Evolutionary conservation across 2,329 filamentous ascomycete genomes (phyloP), one percentile per base, ranked within the genome.

Genomic region (Hypoxylon sp.): DNA sequence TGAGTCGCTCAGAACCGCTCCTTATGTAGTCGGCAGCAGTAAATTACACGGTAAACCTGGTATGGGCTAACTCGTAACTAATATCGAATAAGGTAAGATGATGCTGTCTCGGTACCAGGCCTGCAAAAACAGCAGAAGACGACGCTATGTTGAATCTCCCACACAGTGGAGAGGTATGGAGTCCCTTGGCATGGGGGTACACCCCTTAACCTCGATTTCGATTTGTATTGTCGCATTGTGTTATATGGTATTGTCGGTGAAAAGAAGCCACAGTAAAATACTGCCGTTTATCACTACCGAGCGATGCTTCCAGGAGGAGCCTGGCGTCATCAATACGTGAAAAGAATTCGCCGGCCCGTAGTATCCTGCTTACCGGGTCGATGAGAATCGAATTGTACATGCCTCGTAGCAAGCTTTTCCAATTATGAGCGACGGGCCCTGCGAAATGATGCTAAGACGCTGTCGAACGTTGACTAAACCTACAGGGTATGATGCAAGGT

Each of bases 211-310:
- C 38, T 30, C 33, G 42, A 24, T 50, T 28, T 36, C 52, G 48
- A 60, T 51, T 46, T 46, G 46, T 57, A 33, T 45, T 20, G 16
- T 11, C 45, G 55, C 45, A 12, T 38, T 22, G n/a, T n/a, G n/a
- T n/a, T n/a, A n/a, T n/a, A n/a, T n/a, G n/a, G n/a, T 52, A 56
- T 42, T 51, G 32, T 57, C 62, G 62, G 57, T 61, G 51, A 61
- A 53, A 36, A 36, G 28, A 36, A 32, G 33, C 22, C 38, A 24
- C 32, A 33, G 30, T 38, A 40, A 58, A 58, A 61, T 40, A 53
- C 32, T 9, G 38, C 46, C 42, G 30, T 38, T 16, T 38, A 11
- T 16, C 30, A 57, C 32, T 56, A 49, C 44, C 40, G 28, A 51
- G 22, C 26, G 9, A 42, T 59, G 28, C 33, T 44, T 16, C 54